These are phyloP conservation scores for Agroathelia rolfsii DNA, from an alignment of 1,284 basidiomycete species.

Conservation along the genomic window DNA sequence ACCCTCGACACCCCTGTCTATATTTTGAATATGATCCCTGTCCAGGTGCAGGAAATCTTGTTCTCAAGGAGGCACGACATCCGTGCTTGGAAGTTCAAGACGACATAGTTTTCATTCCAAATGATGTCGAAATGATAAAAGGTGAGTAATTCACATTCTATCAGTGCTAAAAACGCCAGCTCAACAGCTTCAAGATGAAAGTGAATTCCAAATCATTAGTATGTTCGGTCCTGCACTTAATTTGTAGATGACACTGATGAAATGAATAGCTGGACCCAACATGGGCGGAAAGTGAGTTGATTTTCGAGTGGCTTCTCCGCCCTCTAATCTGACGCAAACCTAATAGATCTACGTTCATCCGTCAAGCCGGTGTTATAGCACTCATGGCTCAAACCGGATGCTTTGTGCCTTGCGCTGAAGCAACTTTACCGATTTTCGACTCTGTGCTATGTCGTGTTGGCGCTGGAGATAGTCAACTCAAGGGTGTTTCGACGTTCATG, in stretches of 20 bases:
- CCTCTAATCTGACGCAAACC: conserved; percentile 1
- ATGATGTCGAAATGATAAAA: conserved; percentile 87
- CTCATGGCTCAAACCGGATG: conserved; percentile 94
- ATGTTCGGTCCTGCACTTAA: conserved; percentile 14
- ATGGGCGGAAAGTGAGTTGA: conserved; percentile 96
- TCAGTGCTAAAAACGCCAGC: conserved; percentile 1
- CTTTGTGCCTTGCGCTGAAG: conserved; percentile 87
- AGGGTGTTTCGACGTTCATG: conserved; percentile 99
- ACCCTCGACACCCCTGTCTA: background rate
- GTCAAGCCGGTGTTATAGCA: conserved; percentile 82
- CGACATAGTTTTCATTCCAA: conserved; percentile 90
- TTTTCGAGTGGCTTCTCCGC: conserved; percentile 57
- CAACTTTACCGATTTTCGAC: conserved; percentile 88
- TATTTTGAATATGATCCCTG: conserved; percentile 3
- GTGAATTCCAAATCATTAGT: conserved; percentile 87
- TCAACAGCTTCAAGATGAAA: conserved; percentile 36
- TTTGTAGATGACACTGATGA: conserved; percentile 11
- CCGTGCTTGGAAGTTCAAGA: conserved; percentile 97
- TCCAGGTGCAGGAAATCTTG: conserved; percentile 67
- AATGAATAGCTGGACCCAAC: conserved; percentile 73
- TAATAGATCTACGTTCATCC: conserved; percentile 6
- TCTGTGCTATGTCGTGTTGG: conserved; percentile 95
- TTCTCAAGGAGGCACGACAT: conserved; percentile 81
- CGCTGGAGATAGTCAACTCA: conserved; percentile 94
- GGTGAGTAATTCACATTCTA: conserved; percentile 29